A percentile compares a stretch with the other conserved stretches of the same genome.
phyloP scores from a whole-genome alignment of 1,139 yeast species.

The Sugiyamaella novakii region DNA sequence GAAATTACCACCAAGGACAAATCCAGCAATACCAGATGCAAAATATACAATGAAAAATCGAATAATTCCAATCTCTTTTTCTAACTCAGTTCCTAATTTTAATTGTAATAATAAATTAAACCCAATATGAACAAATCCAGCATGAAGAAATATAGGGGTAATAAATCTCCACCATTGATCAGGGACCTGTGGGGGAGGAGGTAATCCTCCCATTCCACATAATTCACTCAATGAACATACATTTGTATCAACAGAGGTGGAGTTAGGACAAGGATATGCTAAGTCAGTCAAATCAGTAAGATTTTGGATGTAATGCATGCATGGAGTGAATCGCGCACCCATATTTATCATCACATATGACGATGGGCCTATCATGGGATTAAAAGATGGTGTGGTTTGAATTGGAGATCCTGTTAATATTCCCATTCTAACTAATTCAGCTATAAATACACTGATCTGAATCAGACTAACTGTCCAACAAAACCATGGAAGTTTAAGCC shows the following conservation, averaged over 20 bases:
- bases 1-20: conserved; percentile 69
- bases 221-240: conserved; percentile 60
- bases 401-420: conserved; percentile 65
- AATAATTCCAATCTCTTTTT: conserved; percentile 57
- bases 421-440: conserved; percentile 64
- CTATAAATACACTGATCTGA: conserved; percentile 65
- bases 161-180: conserved; percentile 72
- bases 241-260: conserved; percentile 57
- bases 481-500: conserved; percentile 37
- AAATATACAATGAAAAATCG: conserved; percentile 61
- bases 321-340: conserved; percentile 74
- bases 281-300: conserved; percentile 54
- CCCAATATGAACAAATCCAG: conserved; percentile 69
- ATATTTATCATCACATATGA: conserved; percentile 63
- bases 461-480: conserved; percentile 43
- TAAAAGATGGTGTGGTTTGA: conserved; percentile 70
- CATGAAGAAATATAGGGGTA: conserved; percentile 74
- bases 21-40: conserved; percentile 67
- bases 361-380: conserved; percentile 84
- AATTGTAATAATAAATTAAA: conserved; percentile 66
- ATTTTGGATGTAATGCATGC: conserved; percentile 60
- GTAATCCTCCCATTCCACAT: conserved; percentile 62
- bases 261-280: conserved; percentile 69
- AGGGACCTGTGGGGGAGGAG: conserved; percentile 37
- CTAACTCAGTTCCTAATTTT: conserved; percentile 64